A percentile compares a stretch with the other conserved stretches of the same genome.
Conservation (phyloP, 805 yeast genomes). For the Candida silvatica region DNA sequence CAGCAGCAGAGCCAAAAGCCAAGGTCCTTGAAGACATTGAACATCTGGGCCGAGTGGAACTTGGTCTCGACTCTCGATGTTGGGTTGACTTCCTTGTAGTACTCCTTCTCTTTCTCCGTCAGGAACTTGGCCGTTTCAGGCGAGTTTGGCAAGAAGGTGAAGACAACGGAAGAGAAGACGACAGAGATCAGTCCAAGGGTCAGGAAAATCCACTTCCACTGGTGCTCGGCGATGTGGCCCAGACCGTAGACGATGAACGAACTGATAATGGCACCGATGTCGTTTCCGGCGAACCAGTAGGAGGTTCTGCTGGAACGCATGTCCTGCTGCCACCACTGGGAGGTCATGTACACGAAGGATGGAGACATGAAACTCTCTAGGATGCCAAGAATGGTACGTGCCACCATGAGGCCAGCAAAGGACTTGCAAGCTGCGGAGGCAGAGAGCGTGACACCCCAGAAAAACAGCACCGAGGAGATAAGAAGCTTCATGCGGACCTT, state of each 20-base stretch:
- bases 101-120: slow-evolving; percentile 15
- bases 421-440: slow-evolving; percentile 35
- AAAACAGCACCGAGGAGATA: slow-evolving; percentile 36
- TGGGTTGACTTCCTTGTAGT: slow-evolving; percentile 44
- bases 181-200: slow-evolving; percentile 53
- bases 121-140: slow-evolving; percentile 40
- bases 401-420: slow-evolving; percentile 36
- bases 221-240: slow-evolving; percentile 30
- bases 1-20: slow-evolving; percentile 40
- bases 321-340: slow-evolving; percentile 47
- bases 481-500: slow-evolving; percentile 48
- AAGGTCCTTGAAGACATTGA: slow-evolving; percentile 40
- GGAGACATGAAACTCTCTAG: slow-evolving; percentile 50
- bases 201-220: slow-evolving; percentile 58
- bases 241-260: slow-evolving; percentile 47
- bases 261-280: slow-evolving; percentile 39
- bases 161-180: slow-evolving; percentile 18
- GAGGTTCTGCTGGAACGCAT: slow-evolving; percentile 31
- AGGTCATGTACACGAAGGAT: slow-evolving; percentile 44
- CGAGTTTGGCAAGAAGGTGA: slow-evolving; percentile 32
- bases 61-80: slow-evolving; percentile 47
- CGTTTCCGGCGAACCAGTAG: slow-evolving; percentile 37
- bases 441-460: slow-evolving; percentile 60
- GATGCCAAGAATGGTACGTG: slow-evolving; percentile 43
- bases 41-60: slow-evolving; percentile 46